Conservation (phyloP, 441 rosid species). For the Isatis lusitanica region DNA sequence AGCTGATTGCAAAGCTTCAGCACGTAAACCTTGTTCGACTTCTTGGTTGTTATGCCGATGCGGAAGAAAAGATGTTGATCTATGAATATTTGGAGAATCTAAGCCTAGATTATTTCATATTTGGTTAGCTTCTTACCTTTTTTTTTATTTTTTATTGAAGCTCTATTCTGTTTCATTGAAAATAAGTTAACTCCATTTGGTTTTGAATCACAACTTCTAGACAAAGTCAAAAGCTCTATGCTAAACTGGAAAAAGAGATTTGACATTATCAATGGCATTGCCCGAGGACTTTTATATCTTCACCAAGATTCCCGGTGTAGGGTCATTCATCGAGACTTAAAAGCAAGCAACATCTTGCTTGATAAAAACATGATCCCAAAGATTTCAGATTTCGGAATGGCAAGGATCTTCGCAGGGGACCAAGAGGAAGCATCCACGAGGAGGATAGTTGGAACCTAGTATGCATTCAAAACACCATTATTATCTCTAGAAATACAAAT, state of each 20-base stretch:
- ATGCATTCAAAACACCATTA: too few relatives aligned
- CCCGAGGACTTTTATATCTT: constrained; percentile 68
- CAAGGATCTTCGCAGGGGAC: too few relatives aligned
- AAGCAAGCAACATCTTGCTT: too few relatives aligned
- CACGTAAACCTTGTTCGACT: constrained; percentile 43
- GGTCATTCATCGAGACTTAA: too few relatives aligned
- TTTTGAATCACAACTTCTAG: constrained; percentile 39
- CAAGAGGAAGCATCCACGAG: too few relatives aligned
- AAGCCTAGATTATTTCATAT: constrained; percentile 38
- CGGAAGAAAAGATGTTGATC: too few relatives aligned
- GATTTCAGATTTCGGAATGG: too few relatives aligned
- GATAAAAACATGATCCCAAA: too few relatives aligned
- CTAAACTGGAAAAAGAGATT: constrained; percentile 58
- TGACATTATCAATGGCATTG: constrained; percentile 61
- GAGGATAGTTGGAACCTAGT: too few relatives aligned
- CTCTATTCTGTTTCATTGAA: not conserved
- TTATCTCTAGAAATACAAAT: too few relatives aligned
- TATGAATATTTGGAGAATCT: constrained; percentile 40
- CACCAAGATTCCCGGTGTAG: too few relatives aligned
- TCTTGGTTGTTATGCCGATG: constrained; percentile 34
- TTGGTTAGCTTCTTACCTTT: constrained; percentile 33
- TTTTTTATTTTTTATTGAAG: too few relatives aligned
- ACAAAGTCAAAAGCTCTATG: constrained; percentile 38
- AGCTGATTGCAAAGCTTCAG: constrained; percentile 38
- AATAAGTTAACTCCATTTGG: not conserved